Evolutionary conservation across 805 yeast genomes (phyloP).

Genomic region (Deakozyma indianensis): DNA sequence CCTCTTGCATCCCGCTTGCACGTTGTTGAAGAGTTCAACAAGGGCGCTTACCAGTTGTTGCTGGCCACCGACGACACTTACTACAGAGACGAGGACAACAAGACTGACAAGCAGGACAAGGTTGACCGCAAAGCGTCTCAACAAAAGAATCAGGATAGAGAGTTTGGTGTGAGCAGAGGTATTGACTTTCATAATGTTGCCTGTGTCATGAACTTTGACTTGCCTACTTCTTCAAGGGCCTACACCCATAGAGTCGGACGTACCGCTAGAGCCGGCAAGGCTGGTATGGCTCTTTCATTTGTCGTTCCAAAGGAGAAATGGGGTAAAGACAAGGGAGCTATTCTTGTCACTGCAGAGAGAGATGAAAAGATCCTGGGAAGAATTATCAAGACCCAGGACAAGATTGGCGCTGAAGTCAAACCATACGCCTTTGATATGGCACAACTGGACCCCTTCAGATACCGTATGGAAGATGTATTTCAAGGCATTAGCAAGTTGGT

Average conservation of each 20-base stretch:
- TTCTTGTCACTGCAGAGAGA: constrained; percentile 50
- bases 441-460: constrained; percentile 91
- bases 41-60: constrained; percentile 68
- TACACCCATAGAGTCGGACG: constrained; percentile 92
- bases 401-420: constrained; percentile 47
- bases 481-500: constrained; percentile 85
- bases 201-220: constrained; percentile 88
- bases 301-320: constrained; percentile 71
- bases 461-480: constrained; percentile 93
- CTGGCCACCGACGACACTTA: constrained; percentile 91
- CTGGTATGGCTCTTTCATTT: constrained; percentile 90
- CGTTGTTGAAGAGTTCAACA: constrained; percentile 89
- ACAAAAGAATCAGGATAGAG: constrained; percentile 39
- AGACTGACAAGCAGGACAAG: constrained; percentile 10
- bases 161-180: constrained; percentile 92
- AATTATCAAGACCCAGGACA: constrained; percentile 62
- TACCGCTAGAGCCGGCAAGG: constrained; percentile 93
- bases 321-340: constrained; percentile 79
- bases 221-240: constrained; percentile 78
- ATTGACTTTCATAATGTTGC: constrained; percentile 94
- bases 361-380: constrained; percentile 79
- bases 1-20: constrained; percentile 89
- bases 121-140: constrained; percentile 9
- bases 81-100: constrained; percentile 20
- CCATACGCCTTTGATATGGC: constrained; percentile 86